phyloP scores from a whole-genome alignment of 495 filamentous ascomycete species.

The Neurospora sp. region DNA sequence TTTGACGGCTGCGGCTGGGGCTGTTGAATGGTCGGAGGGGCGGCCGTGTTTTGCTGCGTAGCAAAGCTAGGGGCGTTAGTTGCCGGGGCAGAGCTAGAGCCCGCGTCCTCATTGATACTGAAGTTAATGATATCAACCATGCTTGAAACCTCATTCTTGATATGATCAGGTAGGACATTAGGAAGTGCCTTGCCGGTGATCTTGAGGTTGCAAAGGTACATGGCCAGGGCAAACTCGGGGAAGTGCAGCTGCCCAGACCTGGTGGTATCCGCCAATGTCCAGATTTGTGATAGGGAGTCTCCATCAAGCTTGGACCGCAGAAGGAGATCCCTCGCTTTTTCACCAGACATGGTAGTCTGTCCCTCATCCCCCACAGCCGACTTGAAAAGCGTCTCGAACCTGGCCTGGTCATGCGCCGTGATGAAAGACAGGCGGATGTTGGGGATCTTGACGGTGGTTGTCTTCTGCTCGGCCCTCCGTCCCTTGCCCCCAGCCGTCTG shows the following conservation, averaged over 20 bases:
- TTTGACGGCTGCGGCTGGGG: constrained; percentile 76
- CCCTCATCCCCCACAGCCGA: constrained; percentile 69
- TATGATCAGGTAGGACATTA: constrained; percentile 61
- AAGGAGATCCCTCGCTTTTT: constrained; percentile 81
- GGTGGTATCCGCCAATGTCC: constrained; percentile 94
- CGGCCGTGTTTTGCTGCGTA: constrained; percentile 49
- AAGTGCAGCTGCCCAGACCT: constrained; percentile 94
- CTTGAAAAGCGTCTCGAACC: constrained; percentile 97
- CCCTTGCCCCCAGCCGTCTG: constrained; percentile 43
- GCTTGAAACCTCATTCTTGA: constrained; percentile 94
- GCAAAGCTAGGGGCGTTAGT: constrained; percentile 76
- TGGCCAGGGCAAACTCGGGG: constrained; percentile 93
- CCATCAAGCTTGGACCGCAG: constrained; percentile 79
- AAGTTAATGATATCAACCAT: constrained; percentile 99
- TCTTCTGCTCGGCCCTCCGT: constrained; percentile 29
- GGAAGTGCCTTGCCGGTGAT: constrained; percentile 80
- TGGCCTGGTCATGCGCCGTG: constrained; percentile 88
- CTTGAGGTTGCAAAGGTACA: constrained; percentile 97
- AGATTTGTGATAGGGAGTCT: constrained; percentile 74
- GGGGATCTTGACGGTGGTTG: constrained; percentile 58
- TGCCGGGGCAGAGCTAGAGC: constrained; percentile 28
- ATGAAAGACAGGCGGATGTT: constrained; percentile 93
- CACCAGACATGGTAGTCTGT: constrained; percentile 80
- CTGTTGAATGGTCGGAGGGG: constrained; percentile 69
- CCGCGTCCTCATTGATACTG: constrained; percentile 67